These are phyloP conservation scores for Aspergillus sp. DNA, from an alignment of 2,329 filamentous ascomycete species.

Conservation along the genomic window DNA sequence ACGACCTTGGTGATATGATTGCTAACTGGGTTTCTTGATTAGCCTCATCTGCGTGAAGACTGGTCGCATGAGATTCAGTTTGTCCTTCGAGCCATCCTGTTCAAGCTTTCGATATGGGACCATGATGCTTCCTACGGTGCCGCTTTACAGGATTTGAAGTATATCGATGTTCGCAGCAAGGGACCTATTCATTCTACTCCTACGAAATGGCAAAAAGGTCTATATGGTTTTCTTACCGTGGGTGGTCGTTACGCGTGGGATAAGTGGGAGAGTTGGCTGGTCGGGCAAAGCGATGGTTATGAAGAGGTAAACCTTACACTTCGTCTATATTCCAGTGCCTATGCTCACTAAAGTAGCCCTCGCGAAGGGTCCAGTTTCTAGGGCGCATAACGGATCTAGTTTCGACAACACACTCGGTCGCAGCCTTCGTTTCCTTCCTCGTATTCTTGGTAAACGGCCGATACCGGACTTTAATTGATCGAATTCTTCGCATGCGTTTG, in stretches of 20 bases:
- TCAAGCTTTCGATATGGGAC: constrained; percentile 96
- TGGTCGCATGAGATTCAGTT: constrained; percentile 82
- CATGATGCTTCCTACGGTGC: constrained; percentile 93
- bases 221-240: constrained; percentile 80
- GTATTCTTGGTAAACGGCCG: constrained; percentile 85
- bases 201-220: constrained; percentile 70
- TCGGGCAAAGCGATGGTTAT: constrained; percentile 69
- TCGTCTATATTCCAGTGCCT: background rate
- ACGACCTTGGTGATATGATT: background rate
- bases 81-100: constrained; percentile 68
- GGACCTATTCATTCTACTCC: constrained; percentile 61
- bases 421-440: constrained; percentile 77
- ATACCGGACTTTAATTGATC: constrained; percentile 85
- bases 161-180: constrained; percentile 69
- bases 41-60: constrained; percentile 68
- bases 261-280: constrained; percentile 82
- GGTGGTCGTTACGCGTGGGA: constrained; percentile 85
- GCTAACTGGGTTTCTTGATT: constrained; percentile 3
- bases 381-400: constrained; percentile 61
- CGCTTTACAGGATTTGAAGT: constrained; percentile 82
- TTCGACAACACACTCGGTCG: constrained; percentile 69
- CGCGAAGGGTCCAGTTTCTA: constrained; percentile 49
- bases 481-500: constrained; percentile 74
- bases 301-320: constrained; percentile 42
- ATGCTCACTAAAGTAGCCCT: constrained; percentile 32